Conservation (phyloP, 2,329 filamentous ascomycete genomes). For the Xylariaceae sp. region DNA sequence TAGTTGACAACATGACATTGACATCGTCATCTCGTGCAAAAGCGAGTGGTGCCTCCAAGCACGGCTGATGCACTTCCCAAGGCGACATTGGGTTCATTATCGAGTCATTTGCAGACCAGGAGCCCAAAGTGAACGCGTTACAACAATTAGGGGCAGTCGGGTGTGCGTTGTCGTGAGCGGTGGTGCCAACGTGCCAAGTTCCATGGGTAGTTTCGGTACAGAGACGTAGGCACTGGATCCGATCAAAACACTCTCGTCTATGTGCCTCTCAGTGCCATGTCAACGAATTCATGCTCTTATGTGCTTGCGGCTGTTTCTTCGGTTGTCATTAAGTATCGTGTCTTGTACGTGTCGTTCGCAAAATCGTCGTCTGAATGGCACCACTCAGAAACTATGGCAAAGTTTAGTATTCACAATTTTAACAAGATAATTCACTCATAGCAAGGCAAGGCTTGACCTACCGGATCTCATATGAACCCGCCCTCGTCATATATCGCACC, state of each 20-base stretch:
- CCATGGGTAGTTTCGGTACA: not conserved
- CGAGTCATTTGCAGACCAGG: not conserved
- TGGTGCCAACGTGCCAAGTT: not conserved
- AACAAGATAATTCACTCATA: too few relatives aligned
- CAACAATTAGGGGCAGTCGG: not conserved
- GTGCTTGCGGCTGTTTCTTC: not conserved
- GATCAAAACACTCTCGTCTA: not conserved
- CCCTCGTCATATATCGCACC: slow-evolving; percentile 98
- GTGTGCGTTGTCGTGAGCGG: not conserved
- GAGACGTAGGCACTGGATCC: not conserved
- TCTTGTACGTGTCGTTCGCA: not conserved
- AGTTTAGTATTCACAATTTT: not conserved
- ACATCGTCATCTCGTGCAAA: not conserved
- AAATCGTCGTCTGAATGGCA: not conserved
- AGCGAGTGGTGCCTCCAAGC: not conserved
- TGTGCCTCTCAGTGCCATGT: not conserved
- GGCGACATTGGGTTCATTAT: not conserved
- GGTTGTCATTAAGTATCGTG: not conserved
- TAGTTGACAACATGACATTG: not conserved
- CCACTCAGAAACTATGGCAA: slow-evolving; percentile 15
- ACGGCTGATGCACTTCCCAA: not conserved
- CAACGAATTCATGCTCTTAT: not conserved
- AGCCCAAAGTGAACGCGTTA: not conserved
- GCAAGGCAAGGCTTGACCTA: slow-evolving; percentile 35
- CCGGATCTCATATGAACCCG: slow-evolving; percentile 96